phyloP scores from a whole-genome alignment of 352 stramenopile genomes.

The Aphanomyces stellatus region DNA sequence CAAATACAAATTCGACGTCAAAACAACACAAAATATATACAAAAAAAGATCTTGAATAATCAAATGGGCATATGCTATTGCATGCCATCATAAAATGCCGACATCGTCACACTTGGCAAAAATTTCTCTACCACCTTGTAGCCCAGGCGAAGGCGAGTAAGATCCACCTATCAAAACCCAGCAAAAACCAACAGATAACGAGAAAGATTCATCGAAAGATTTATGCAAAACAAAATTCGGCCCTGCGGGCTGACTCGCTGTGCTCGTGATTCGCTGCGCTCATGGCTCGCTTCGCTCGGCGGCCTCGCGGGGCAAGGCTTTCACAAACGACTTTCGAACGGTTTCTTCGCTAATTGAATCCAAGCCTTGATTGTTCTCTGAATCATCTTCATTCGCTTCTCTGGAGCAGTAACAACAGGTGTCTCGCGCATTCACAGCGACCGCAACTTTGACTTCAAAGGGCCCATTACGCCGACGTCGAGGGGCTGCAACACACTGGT shows the following conservation, averaged over 20 bases:
- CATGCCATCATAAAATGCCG: no score
- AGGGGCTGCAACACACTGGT: conserved; percentile 3
- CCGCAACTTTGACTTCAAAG: conserved; percentile 8
- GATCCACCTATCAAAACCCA: neutral
- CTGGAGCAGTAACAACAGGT: neutral
- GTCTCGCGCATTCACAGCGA: neutral
- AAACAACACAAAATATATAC: neutral
- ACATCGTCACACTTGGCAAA: neutral
- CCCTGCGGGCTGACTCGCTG: neutral
- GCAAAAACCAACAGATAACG: neutral
- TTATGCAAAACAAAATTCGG: neutral
- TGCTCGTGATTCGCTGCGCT: neutral
- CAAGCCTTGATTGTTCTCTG: neutral
- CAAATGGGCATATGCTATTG: neutral
- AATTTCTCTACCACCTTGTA: neutral
- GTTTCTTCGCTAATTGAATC: neutral
- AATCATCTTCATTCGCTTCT: conserved; percentile 7
- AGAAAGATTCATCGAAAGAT: neutral
- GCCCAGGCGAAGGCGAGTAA: neutral
- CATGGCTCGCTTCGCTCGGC: neutral
- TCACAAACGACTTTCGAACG: neutral
- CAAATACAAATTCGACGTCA: neutral
- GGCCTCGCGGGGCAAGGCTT: neutral
- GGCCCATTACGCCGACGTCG: conserved; percentile 5
- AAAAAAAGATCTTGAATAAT: neutral